A percentile compares a stretch with the other conserved stretches of the same genome.
phyloP scores from a whole-genome alignment of 148 eudicot species.

The Dysphania ambrosioides region DNA sequence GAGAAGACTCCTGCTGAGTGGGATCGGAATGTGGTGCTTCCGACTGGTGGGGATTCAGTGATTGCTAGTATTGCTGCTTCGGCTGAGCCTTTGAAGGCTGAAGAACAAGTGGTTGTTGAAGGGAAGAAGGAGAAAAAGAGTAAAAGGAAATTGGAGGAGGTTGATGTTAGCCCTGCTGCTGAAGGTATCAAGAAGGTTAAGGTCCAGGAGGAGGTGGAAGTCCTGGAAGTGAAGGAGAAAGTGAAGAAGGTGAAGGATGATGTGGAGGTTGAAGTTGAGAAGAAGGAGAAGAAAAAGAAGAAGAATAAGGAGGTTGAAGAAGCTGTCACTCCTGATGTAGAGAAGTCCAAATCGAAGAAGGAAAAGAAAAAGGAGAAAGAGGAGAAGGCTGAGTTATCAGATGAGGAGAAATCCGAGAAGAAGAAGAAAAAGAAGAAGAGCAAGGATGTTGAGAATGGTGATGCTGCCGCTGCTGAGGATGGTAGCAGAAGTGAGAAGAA shows the following conservation, averaged over 20 bases:
- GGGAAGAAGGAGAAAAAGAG: constrained; percentile 52
- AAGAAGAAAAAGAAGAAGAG: constrained; percentile 53
- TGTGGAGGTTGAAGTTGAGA: constrained; percentile 25
- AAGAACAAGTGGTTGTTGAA: constrained; percentile 25
- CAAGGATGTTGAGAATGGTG: constrained; percentile 40
- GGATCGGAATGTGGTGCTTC: constrained; percentile 76
- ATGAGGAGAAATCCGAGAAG: constrained; percentile 58
- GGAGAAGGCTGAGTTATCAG: constrained; percentile 52
- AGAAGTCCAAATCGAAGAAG: constrained; percentile 36
- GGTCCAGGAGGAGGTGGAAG: constrained; percentile 37
- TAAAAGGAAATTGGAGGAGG: constrained; percentile 60
- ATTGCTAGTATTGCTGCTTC: constrained; percentile 71
- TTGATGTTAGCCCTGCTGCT: constrained; percentile 41
- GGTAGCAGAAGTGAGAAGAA: constrained; percentile 49
- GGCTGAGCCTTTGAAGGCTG: constrained; percentile 33
- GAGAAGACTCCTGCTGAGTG: constrained; percentile 83
- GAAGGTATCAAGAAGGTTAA: constrained; percentile 55
- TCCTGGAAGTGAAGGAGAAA: constrained; percentile 24
- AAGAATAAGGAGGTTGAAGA: constrained; percentile 37
- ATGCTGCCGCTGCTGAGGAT: constrained; percentile 26
- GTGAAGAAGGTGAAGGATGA: constrained; percentile 25
- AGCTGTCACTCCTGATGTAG: constrained; percentile 30
- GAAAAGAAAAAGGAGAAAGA: constrained; percentile 51
- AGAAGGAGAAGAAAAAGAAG: constrained; percentile 51
- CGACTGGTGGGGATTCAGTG: constrained; percentile 71